phyloP scores from a whole-genome alignment of 306 rosid genomes.

The Vachellia collinsii region DNA sequence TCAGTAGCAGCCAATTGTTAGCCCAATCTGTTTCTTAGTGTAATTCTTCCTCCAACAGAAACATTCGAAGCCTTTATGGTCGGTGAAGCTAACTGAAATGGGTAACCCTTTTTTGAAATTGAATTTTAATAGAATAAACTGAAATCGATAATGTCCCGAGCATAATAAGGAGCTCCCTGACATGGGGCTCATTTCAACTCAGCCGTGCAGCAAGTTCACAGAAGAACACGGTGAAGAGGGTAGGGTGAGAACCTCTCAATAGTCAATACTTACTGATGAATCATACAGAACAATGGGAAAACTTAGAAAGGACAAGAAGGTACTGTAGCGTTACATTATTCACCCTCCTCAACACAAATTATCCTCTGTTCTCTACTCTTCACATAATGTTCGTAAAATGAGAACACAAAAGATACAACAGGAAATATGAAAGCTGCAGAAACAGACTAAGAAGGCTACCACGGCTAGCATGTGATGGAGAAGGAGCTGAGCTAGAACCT shows the following conservation, averaged over 20 bases:
- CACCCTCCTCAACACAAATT: not conserved
- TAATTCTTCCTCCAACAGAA: not conserved
- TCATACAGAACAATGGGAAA: not conserved
- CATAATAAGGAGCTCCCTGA: not conserved
- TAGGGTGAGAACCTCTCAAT: not conserved
- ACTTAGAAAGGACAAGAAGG: not conserved
- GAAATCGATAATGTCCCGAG: not conserved
- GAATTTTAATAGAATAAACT: not conserved
- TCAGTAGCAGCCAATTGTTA: conserved; percentile 16
- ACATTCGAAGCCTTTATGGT: not conserved
- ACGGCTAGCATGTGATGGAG: conserved; percentile 39
- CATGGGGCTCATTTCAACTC: not conserved
- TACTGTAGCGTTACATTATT: conserved; percentile 8
- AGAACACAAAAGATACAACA: conserved; percentile 28
- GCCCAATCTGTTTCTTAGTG: not conserved
- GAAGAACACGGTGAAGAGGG: not conserved
- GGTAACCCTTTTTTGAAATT: not conserved
- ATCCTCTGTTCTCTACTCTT: conserved; percentile 1
- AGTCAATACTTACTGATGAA: not conserved
- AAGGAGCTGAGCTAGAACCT: conserved; percentile 29
- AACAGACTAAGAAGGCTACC: conserved; percentile 26
- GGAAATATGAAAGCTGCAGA: conserved; percentile 37
- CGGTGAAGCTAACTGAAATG: not conserved
- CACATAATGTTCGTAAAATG: conserved; percentile 22
- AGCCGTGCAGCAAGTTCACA: not conserved